Evolutionary conservation across 192 early-diverging fungal genomes (phyloP), one percentile per base, ranked within the genome.

Genomic region (Podila horticola): DNA sequence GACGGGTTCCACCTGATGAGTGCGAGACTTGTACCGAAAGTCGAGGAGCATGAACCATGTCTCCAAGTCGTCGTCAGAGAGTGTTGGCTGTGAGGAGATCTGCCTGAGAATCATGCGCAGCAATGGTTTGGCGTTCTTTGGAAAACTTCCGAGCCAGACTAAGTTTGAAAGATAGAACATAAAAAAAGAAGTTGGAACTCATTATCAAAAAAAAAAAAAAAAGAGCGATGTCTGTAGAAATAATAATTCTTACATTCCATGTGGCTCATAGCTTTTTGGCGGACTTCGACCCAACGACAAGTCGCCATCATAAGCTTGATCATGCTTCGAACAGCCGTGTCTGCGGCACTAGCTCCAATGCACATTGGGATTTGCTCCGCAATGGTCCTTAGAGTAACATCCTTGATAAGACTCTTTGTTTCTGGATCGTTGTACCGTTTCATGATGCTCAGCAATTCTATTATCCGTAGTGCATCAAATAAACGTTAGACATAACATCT

Each of bases 301-400:
- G 77, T 81, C 13, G 67, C 71, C 66, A 73, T 73, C 77, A 81
- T 81, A 20, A 81, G 66, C 48, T 81, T 81, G 60, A 73, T 81
- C 15, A 81, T 26, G 29, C 77, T 73, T 12, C 77, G 70, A 4
- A 81, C 71, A 1, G 66, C 58, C 0, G 67, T 30, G 17, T 81
- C 77, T 15, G 63, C 66, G 26, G 77, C 71, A 20, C 71, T 68
- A 10, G 41, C 66, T 13, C 77, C 67, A 9, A 65, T 52, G 5
- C 64, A 49, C 12, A 24, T 50, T 1, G 70, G 71, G 3, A 81
- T 50, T 29, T 81, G 66, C 15, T 73, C 77, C 67, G 66, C 72
- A 62, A 81, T 72, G 9, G 71, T 81, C 31, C 68, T 49, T 26
- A 81, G 49, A 3, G 77, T 67, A 2, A 69, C 50, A 13, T 81